A percentile compares a stretch with the other conserved stretches of the same genome.
These are phyloP conservation scores for Spergularia marina DNA, from an alignment of 148 eudicot genomes.

Conservation along the genomic window DNA sequence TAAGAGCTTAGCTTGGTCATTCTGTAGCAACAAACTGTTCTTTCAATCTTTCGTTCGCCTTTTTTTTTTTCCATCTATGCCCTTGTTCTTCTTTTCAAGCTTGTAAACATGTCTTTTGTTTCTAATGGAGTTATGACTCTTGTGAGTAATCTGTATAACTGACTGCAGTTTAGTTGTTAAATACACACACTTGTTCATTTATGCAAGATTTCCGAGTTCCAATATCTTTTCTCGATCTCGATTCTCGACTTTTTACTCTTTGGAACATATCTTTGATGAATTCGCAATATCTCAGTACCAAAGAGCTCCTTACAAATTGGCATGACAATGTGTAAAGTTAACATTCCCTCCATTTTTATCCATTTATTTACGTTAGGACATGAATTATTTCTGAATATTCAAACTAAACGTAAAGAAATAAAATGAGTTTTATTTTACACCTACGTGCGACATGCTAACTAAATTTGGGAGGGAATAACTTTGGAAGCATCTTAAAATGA, in stretches of 20 bases:
- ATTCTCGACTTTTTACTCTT: not conserved
- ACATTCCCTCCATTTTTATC: no score
- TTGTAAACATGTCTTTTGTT: constrained; percentile 28
- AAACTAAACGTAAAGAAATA: no score
- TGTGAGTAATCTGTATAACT: constrained; percentile 7
- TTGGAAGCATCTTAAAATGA: not conserved
- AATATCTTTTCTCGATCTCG: constrained; percentile 6
- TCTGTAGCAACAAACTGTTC: constrained; percentile 9
- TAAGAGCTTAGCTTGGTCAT: constrained; percentile 12
- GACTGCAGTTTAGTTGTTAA: constrained; percentile 13
- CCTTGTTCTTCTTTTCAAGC: constrained; percentile 6
- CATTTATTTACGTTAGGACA: no score
- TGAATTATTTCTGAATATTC: no score
- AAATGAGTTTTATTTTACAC: no score
- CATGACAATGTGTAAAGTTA: no score
- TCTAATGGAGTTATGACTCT: constrained; percentile 5
- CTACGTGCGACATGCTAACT: not conserved
- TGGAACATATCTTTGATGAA: not conserved
- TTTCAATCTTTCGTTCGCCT: not conserved
- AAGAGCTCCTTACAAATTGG: no score
- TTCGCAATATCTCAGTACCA: no score
- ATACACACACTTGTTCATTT: constrained; percentile 1
- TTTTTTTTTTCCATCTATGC: not conserved
- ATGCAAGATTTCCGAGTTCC: constrained; percentile 17
- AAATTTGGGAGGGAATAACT: not conserved